Base-by-base conservation (phyloP, 2,329 filamentous ascomycete genomes). In the Trichoderma hamatum region DNA sequence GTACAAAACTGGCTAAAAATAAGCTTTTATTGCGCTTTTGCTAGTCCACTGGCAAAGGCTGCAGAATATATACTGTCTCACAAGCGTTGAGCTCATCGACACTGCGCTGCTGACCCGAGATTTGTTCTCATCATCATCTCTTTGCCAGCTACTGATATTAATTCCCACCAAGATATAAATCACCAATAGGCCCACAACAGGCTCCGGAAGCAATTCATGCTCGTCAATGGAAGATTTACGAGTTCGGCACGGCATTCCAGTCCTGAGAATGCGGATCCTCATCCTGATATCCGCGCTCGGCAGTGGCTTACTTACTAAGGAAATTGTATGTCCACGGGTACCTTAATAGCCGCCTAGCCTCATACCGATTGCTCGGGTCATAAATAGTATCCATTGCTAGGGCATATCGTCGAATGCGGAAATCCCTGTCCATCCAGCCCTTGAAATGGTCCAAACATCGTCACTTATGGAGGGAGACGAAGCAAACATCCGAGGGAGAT, bases 261-360 rank as follows among this genome's bases (percentile, higher is more conserved):
- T n/a, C 24, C 16, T 46, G 52, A 30, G n/a, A 21, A 9, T 26
- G 21, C 14, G 11, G 24, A 28, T 21, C 21, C 46, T 30, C 14
- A 11, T 16, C 39, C 39, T 43, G 16, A 39, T 3, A 19, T 46
- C 58, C 32, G 39, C 32, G 36, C 63, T 59, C 36, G 36, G 63
- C 51, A 46, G 49, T 10, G 51, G 43, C 54, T 46, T 21, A 65
- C 30, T 43, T 9, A n/a, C 19, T 43, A 43, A 19, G 16, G 16
- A 6, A n/a, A 3, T 9, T n/a, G 3, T 10, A 34, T 11, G 32
- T 11, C 6, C 11, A 10, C 11, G 11, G 28, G 43, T 36, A 56
- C 62, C 55, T 43, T 56, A 19, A n/a, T 43, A 65, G 32, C 62
- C 51, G 51, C 51, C 51, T 24, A 56, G 51, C 16, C 26, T 65